These are phyloP conservation scores for Tricholoma matsutake DNA, from an alignment of 768 basidiomycete genomes.

Conservation along the genomic window DNA sequence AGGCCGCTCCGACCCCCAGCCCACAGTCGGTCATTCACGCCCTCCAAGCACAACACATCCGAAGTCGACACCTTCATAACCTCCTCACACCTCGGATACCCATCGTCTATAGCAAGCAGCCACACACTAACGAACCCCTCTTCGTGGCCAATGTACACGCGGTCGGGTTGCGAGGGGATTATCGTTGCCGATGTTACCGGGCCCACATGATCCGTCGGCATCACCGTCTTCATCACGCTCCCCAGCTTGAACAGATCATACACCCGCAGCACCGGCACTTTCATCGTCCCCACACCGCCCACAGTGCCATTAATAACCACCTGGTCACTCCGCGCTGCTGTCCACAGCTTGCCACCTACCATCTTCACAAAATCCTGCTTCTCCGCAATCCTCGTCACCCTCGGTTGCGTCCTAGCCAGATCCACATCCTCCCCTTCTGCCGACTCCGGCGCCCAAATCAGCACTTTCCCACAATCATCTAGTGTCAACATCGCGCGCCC, in stretches of 20 bases:
- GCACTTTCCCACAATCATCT: slow-evolving; percentile 82
- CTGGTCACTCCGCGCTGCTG: slow-evolving; percentile 56
- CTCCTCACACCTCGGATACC: slow-evolving; percentile 62
- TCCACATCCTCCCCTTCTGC: slow-evolving; percentile 40
- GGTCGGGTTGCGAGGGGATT: slow-evolving; percentile 60
- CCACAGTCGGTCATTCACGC: slow-evolving; percentile 85
- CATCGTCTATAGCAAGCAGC: slow-evolving; percentile 51
- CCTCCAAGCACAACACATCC: slow-evolving; percentile 80
- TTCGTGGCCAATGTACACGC: slow-evolving; percentile 88
- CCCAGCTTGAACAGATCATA: slow-evolving; percentile 73
- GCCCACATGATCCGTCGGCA: slow-evolving; percentile 72
- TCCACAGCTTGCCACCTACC: slow-evolving; percentile 80
- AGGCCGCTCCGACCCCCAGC: slow-evolving; percentile 80
- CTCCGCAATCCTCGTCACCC: slow-evolving; percentile 69
- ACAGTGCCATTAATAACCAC: slow-evolving; percentile 33
- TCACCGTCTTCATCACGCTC: slow-evolving; percentile 47
- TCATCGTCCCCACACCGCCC: slow-evolving; percentile 23
- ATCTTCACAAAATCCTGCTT: slow-evolving; percentile 79
- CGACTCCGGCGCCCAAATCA: slow-evolving; percentile 61
- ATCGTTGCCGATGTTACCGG: slow-evolving; percentile 80
- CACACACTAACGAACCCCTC: slow-evolving; percentile 89
- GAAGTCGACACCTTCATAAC: slow-evolving; percentile 78
- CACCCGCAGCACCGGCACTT: slow-evolving; percentile 73
- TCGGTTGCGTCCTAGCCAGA: slow-evolving; percentile 47
- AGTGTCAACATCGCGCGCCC: slow-evolving; percentile 70